Conservation (phyloP, 306 rosid species). For the Boehmeria nivea region DNA sequence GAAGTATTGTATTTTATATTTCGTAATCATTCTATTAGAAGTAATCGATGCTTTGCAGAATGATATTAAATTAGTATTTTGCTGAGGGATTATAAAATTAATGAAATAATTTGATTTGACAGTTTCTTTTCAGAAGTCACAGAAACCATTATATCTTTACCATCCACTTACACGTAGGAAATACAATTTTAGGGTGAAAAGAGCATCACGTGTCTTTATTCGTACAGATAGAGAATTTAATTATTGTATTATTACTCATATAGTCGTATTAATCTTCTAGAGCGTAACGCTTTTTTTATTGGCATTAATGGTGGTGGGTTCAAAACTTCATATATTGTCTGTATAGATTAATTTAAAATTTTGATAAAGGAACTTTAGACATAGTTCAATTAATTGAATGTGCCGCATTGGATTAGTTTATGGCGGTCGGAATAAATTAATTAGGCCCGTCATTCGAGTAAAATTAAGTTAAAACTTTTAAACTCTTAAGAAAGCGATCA, state of each 20-base stretch:
- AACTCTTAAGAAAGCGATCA: no score
- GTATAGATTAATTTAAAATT: background rate
- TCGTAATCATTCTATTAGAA: background rate
- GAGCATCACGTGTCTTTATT: slow-evolving; percentile 9
- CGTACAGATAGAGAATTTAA: background rate
- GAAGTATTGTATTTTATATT: background rate
- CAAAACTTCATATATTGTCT: background rate
- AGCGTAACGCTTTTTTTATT: background rate
- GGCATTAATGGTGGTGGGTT: slow-evolving; percentile 1
- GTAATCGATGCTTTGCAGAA: background rate
- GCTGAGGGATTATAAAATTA: no score
- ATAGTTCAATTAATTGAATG: no score
- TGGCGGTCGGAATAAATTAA: no score
- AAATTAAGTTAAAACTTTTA: no score
- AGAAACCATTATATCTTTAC: background rate
- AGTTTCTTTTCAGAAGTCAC: slow-evolving; percentile 10
- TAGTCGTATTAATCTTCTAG: background rate
- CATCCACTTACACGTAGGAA: background rate
- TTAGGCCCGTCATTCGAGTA: no score
- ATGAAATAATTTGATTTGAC: background rate
- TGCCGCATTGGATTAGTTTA: no score
- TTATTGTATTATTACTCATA: background rate
- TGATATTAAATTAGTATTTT: background rate
- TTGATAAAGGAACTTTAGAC: no score
- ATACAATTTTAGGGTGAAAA: background rate